Percentiles rank a stretch among this genome's conserved stretches.
These are phyloP conservation scores for Tilletiopsis washingtonensis DNA, from an alignment of 1,284 basidiomycete genomes.

Conservation along the genomic window DNA sequence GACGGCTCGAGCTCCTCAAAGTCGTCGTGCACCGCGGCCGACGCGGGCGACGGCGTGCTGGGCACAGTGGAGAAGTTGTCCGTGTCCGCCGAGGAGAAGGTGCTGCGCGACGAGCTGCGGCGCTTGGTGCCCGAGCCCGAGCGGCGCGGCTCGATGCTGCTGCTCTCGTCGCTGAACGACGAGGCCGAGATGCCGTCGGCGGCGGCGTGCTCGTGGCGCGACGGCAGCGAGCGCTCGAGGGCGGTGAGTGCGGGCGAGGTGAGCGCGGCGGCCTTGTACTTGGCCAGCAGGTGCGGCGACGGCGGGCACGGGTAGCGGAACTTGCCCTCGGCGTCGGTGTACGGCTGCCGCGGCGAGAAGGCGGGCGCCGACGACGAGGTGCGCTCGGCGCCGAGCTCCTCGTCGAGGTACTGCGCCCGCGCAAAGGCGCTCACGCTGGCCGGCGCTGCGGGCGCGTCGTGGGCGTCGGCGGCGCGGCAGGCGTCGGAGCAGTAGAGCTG, in stretches of 20 bases:
- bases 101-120: constrained; percentile 35
- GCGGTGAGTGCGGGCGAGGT: constrained; percentile 33
- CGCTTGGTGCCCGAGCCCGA: constrained; percentile 8
- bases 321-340: constrained; percentile 7
- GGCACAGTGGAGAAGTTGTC: constrained; percentile 20
- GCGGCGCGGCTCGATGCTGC: neutral
- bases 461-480: constrained; percentile 27
- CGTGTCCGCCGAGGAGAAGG: constrained; percentile 36
- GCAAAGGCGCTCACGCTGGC: too few relatives aligned
- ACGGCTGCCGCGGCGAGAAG: neutral
- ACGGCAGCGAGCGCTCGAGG: constrained; percentile 27
- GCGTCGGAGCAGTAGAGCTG: constrained; percentile 34
- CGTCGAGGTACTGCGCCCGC: neutral
- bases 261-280: constrained; percentile 22
- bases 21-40: constrained; percentile 21
- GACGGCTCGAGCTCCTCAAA: constrained; percentile 26
- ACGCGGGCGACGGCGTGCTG: constrained; percentile 26
- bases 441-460: neutral
- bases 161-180: constrained; percentile 7
- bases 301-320: constrained; percentile 37
- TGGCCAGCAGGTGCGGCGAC: constrained; percentile 29
- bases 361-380: constrained; percentile 1
- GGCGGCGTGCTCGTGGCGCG: neutral
- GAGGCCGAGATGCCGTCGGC: constrained; percentile 2
- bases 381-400: neutral